phyloP scores from a whole-genome alignment of 345 rosid genomes.

The Citrus reticulata region DNA sequence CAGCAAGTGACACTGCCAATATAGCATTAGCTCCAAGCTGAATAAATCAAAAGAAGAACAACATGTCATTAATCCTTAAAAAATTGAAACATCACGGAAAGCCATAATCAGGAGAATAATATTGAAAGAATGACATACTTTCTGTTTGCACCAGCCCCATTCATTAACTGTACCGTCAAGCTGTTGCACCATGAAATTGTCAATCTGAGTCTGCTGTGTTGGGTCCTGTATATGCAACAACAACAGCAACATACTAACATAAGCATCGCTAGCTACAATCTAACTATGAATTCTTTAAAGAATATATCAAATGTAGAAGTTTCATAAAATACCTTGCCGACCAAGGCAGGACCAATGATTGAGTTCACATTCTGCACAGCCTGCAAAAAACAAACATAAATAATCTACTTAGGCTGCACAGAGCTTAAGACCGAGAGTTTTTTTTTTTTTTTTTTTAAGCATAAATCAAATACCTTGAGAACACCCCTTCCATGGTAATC shows the following conservation, averaged over 20 bases:
- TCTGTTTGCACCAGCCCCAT: constrained; percentile 87
- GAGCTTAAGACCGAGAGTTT: neutral
- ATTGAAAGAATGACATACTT: constrained; percentile 28
- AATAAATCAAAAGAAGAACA: neutral
- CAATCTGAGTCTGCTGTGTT: constrained; percentile 47
- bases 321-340: constrained; percentile 50
- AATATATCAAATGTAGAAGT: neutral
- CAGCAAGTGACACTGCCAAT: constrained; percentile 69
- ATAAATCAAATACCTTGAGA: constrained; percentile 36
- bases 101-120: neutral
- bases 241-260: neutral
- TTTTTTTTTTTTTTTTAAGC: neutral
- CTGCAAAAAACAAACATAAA: constrained; percentile 18
- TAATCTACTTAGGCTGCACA: neutral
- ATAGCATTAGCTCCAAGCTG: constrained; percentile 80
- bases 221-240: constrained; percentile 44
- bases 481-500: constrained; percentile 77
- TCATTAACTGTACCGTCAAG: constrained; percentile 73
- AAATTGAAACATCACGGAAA: neutral
- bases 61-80: neutral
- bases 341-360: constrained; percentile 58
- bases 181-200: constrained; percentile 62
- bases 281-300: neutral
- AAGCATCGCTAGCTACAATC: neutral
- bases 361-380: constrained; percentile 60